phyloP scores from a whole-genome alignment of 2,329 filamentous ascomycete genomes.

The Fusarium sp. region DNA sequence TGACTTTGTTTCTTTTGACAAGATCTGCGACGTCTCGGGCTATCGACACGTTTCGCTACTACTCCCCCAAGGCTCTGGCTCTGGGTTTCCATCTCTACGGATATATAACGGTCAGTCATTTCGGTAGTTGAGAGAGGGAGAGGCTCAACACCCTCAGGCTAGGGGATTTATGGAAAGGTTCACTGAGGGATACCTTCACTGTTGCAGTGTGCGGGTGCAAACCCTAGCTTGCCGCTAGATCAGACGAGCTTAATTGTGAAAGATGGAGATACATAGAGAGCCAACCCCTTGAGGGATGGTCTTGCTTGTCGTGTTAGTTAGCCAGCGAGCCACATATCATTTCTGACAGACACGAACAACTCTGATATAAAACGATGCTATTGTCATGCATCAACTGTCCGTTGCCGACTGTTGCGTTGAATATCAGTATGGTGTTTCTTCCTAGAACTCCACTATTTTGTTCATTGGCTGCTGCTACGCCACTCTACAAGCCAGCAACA shows the following conservation, averaged over 20 bases:
- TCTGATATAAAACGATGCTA: slow-evolving; percentile 3
- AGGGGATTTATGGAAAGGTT: slow-evolving; percentile 45
- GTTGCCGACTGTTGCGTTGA: background rate
- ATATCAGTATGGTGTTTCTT: background rate
- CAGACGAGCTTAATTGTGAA: slow-evolving; percentile 44
- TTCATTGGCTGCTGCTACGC: background rate
- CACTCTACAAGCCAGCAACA: background rate
- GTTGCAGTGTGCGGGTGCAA: slow-evolving; percentile 38
- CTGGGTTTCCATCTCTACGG: background rate
- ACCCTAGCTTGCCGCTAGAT: slow-evolving; percentile 42
- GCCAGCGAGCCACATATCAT: slow-evolving; percentile 17
- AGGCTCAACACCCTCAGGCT: slow-evolving; percentile 36
- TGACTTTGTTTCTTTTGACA: slow-evolving; percentile 36
- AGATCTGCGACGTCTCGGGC: slow-evolving; percentile 22
- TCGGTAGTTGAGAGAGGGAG: slow-evolving; percentile 17
- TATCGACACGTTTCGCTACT: background rate
- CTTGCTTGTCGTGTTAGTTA: slow-evolving; percentile 20
- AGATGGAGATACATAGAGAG: slow-evolving; percentile 29
- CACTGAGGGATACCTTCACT: slow-evolving; percentile 29
- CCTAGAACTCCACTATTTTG: background rate
- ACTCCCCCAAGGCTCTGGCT: background rate
- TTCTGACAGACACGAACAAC: background rate
- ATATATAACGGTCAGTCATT: slow-evolving; percentile 6
- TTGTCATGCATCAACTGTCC: background rate
- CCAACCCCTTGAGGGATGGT: slow-evolving; percentile 41